Evolutionary conservation across 208 protist species (phyloP).

Genomic region (Leishmania braziliensis): DNA sequence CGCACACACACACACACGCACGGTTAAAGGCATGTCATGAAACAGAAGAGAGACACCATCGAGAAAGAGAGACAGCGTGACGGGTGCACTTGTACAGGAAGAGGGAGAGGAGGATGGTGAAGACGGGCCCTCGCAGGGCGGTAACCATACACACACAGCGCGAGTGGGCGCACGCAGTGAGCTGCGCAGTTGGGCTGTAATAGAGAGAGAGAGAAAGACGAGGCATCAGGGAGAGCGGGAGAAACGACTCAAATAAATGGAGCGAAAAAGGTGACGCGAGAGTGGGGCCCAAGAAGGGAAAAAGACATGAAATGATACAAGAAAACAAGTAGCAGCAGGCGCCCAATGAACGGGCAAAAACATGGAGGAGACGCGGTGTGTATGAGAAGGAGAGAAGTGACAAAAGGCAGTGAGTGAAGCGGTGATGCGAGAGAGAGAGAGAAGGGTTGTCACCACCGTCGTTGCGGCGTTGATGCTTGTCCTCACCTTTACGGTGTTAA

Average conservation of each 20-base stretch:
- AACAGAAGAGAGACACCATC: neutral
- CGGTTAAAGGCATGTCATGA: neutral
- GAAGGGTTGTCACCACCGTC: neutral
- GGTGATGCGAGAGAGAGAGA: neutral
- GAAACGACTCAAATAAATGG: neutral
- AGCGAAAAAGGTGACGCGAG: no score
- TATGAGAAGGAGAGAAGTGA: neutral
- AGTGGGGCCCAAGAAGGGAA: neutral
- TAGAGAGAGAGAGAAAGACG: neutral
- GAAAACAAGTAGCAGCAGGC: conserved; percentile 4
- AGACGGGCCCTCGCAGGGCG: neutral
- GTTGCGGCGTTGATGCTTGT: neutral
- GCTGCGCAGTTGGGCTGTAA: neutral
- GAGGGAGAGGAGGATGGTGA: neutral
- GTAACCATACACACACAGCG: neutral
- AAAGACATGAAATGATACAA: neutral
- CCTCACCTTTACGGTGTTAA: neutral
- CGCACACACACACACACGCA: neutral
- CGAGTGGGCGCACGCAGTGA: neutral
- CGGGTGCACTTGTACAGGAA: neutral
- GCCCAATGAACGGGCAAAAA: neutral
- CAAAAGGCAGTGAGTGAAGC: neutral
- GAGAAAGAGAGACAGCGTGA: neutral
- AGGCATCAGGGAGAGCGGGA: neutral
- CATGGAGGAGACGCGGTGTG: neutral